A percentile compares a stretch with the other conserved stretches of the same genome.
Conservation (phyloP, 805 yeast genomes). For the Wickerhamiella alocasiicola region DNA sequence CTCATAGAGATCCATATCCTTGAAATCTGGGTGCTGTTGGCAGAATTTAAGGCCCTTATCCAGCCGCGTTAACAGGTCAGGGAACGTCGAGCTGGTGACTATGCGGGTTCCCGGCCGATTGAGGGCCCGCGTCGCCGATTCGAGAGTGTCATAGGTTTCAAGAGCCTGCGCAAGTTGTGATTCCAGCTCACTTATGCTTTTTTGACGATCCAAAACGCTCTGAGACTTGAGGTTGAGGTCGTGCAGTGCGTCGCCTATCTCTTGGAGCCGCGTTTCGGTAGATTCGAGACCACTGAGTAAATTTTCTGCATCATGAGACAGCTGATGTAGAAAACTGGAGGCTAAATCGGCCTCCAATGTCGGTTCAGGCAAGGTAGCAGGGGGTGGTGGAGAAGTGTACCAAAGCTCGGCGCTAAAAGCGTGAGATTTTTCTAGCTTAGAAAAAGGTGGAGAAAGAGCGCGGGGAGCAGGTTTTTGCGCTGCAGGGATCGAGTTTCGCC, state of each 20-base stretch:
- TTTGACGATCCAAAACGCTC: slow-evolving; percentile 36
- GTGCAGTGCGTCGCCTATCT: slow-evolving; percentile 48
- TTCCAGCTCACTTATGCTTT: slow-evolving; percentile 32
- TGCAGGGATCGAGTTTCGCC: slow-evolving; percentile 10
- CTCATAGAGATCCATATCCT: slow-evolving; percentile 55
- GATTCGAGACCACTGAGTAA: slow-evolving; percentile 37
- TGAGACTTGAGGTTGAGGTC: slow-evolving; percentile 51
- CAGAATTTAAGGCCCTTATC: slow-evolving; percentile 58
- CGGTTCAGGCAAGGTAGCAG: neutral
- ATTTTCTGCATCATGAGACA: slow-evolving; percentile 26
- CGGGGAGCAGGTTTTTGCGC: neutral
- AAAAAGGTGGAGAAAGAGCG: neutral
- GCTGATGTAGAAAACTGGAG: neutral
- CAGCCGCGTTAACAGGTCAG: slow-evolving; percentile 40
- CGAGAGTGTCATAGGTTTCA: slow-evolving; percentile 55
- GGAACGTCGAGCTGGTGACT: slow-evolving; percentile 45
- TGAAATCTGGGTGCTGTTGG: slow-evolving; percentile 43
- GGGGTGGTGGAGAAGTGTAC: neutral
- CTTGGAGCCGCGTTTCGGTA: slow-evolving; percentile 40
- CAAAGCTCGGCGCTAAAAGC: neutral
- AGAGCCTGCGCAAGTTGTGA: slow-evolving; percentile 38
- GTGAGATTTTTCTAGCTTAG: neutral
- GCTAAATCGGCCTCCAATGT: slow-evolving; percentile 1
- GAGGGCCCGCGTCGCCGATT: slow-evolving; percentile 52
- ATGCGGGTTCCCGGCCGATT: slow-evolving; percentile 59